Evolutionary conservation across 257 asterid genomes (phyloP).

Genomic region (Salvia miltiorrhiza): DNA sequence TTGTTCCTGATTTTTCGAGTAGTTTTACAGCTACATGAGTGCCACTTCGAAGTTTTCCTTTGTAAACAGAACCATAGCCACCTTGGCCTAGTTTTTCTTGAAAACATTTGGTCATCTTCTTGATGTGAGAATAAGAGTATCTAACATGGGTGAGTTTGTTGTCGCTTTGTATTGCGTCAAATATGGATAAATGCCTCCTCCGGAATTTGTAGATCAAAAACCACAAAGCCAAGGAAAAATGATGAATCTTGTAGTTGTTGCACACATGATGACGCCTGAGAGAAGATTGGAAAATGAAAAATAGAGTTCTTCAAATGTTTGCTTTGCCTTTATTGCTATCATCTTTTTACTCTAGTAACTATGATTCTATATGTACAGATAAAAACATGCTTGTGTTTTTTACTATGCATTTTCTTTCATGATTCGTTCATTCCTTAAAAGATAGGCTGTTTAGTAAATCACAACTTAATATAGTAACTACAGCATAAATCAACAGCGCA

Average conservation of each 20-base stretch:
- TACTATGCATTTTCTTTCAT: too few relatives aligned
- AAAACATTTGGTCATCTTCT: constrained; percentile 28
- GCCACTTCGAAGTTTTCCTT: constrained; percentile 41
- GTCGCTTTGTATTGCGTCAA: constrained; percentile 8
- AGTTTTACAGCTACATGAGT: constrained; percentile 36
- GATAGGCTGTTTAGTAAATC: too few relatives aligned
- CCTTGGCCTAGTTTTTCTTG: constrained; percentile 35
- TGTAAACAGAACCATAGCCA: constrained; percentile 36
- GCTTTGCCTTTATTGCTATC: too few relatives aligned
- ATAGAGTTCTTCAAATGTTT: too few relatives aligned
- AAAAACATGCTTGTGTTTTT: too few relatives aligned
- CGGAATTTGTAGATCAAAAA: constrained; percentile 13
- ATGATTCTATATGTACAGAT: too few relatives aligned
- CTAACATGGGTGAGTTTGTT: constrained; percentile 33
- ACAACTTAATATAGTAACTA: too few relatives aligned
- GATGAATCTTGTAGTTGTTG: neutral
- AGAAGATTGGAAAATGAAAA: too few relatives aligned
- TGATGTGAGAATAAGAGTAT: constrained; percentile 30
- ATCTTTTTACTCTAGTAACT: too few relatives aligned
- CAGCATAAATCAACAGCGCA: too few relatives aligned
- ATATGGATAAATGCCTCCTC: constrained; percentile 29
- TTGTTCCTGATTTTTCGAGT: constrained; percentile 1
- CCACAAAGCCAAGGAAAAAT: neutral
- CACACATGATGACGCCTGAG: too few relatives aligned
- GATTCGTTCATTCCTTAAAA: too few relatives aligned